Evolutionary conservation across 441 rosid genomes (phyloP).

Genomic region (Macaranga tanarius): DNA sequence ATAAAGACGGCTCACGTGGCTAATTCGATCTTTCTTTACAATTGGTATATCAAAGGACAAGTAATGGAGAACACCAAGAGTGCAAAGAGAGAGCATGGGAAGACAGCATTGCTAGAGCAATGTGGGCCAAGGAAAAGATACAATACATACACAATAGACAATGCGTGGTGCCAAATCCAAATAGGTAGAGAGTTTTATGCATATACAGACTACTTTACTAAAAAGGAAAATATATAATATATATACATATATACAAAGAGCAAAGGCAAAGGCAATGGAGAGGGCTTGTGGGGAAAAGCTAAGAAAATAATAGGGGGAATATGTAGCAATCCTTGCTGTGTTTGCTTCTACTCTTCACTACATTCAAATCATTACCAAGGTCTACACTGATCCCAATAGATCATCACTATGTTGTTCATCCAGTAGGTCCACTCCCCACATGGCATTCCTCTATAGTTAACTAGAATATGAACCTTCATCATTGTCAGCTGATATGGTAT

Average conservation of each 20-base stretch:
- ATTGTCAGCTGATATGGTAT: constrained; percentile 36
- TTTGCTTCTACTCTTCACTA: constrained; percentile 55
- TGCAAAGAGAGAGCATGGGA: background rate
- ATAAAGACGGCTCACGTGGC: constrained; percentile 17
- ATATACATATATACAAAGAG: background rate
- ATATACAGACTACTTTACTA: constrained; percentile 26
- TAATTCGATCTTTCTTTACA: background rate
- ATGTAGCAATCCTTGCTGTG: constrained; percentile 57
- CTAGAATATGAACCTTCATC: constrained; percentile 38
- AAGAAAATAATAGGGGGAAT: constrained; percentile 33
- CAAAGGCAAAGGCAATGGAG: background rate
- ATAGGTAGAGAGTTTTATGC: constrained; percentile 17
- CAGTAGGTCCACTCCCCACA: constrained; percentile 51
- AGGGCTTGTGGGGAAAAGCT: constrained; percentile 32
- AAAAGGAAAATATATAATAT: constrained; percentile 19
- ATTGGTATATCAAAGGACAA: background rate
- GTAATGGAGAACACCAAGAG: constrained; percentile 10
- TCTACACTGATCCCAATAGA: constrained; percentile 26
- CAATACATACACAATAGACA: constrained; percentile 7
- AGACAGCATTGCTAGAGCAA: constrained; percentile 10
- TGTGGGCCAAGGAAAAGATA: constrained; percentile 9
- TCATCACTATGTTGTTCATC: background rate
- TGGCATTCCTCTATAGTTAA: constrained; percentile 40
- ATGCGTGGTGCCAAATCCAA: constrained; percentile 30
- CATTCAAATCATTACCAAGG: constrained; percentile 45